A percentile compares a stretch with the other conserved stretches of the same genome.
These are phyloP conservation scores for Clonostachys chloroleuca DNA, from an alignment of 2,329 filamentous ascomycete species.

Conservation along the genomic window DNA sequence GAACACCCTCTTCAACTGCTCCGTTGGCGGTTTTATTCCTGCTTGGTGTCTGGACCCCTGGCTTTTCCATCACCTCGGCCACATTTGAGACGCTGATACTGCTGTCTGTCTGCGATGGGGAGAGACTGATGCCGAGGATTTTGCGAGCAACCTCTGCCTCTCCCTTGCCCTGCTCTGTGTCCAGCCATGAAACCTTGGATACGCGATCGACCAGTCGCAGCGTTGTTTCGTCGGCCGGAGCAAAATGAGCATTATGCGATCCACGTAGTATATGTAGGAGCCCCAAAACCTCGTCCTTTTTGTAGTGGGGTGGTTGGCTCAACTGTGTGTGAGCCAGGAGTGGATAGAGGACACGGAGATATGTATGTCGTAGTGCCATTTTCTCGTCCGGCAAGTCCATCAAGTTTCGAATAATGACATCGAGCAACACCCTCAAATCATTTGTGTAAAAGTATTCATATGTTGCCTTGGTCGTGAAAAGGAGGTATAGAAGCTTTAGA, in stretches of 20 bases:
- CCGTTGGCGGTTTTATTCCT: conserved; percentile 35
- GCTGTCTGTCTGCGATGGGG: conserved; percentile 62
- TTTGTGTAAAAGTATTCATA: conserved; percentile 99
- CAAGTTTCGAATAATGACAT: conserved; percentile 96
- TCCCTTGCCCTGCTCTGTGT: conserved; percentile 26
- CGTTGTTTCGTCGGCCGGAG: conserved; percentile 76
- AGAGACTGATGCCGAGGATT: conserved; percentile 67
- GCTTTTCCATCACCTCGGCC: conserved; percentile 75
- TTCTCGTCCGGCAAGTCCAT: conserved; percentile 88
- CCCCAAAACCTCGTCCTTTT: conserved; percentile 76
- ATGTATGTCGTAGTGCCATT: conserved; percentile 78
- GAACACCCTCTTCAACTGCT: neutral
- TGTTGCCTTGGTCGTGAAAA: conserved; percentile 88
- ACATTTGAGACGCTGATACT: conserved; percentile 74
- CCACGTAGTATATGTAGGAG: conserved; percentile 68
- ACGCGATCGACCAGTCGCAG: conserved; percentile 74
- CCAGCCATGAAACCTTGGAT: conserved; percentile 66
- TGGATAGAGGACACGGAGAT: conserved; percentile 87
- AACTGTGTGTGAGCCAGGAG: conserved; percentile 90
- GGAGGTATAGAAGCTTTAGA: conserved; percentile 87
- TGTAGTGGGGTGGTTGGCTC: conserved; percentile 83
- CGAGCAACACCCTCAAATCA: conserved; percentile 86
- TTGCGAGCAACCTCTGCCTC: conserved; percentile 49
- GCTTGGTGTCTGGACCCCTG: conserved; percentile 77
- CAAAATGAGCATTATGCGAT: conserved; percentile 68